Evolutionary conservation across 805 yeast genomes (phyloP), one percentile per base, ranked within the genome.

Genomic region (Pichia cabralensis): DNA sequence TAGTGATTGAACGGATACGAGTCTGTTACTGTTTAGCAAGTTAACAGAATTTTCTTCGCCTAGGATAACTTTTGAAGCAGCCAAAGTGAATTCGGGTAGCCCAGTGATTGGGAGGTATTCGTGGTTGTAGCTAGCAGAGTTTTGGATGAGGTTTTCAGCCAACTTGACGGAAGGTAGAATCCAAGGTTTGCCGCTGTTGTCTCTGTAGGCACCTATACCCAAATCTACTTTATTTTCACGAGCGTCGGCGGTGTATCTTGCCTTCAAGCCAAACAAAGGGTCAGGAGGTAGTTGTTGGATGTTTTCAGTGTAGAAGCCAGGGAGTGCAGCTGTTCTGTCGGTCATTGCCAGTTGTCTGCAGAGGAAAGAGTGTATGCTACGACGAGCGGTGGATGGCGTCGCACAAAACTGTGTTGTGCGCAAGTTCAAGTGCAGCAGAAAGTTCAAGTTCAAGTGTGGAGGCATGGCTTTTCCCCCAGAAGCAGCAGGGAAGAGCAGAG

Each of bases 201-300:
- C 95, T 56, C 98, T 74, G 66, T 89, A 89, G n/a, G 97, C 89
- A 35, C 98, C 94, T 19, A 80, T 84, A 42, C 92, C 89, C 44
- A 82, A 65, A 54, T 86, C 95, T 32, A 85, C 95, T 59, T 85
- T 88, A 40, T 62, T 60, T 3, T 67, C 14, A 38, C 89, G 64
- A 3, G 68, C 12, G 50, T 82, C 94, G 26, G 68, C 65, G 17
- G 56, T 49, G 50, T 61, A 74, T 53, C 89, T 67, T 27, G 79
- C 77, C 57, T 80, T 81, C 44, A 86, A 69, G 7, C 81, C 92
- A 49, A 86, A 88, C 35, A 86, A 69, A 6, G 95, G 86, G 58
- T 86, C 96, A 21, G 89, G 80, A 19, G 95, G 95, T 40, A 80
- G 61, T 48, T 69, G 72, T 32, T 67, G 67, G 44, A 81, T 65